These are phyloP conservation scores for Psilocybe mexicana DNA, from an alignment of 1,284 basidiomycete genomes.

Conservation along the genomic window DNA sequence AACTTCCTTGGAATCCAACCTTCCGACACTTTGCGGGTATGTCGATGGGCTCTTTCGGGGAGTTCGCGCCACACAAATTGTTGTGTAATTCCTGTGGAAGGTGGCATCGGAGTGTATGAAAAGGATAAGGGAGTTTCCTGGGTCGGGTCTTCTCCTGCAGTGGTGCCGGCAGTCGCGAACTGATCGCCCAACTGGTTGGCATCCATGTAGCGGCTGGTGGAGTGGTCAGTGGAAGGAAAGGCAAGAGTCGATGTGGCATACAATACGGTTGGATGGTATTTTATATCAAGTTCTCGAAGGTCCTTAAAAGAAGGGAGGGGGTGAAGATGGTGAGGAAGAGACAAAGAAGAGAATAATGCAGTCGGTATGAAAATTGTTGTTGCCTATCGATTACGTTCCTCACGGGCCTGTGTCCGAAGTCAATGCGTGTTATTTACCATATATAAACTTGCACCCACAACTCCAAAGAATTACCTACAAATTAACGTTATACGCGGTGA, in stretches of 20 bases:
- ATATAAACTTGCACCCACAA: constrained; percentile 36
- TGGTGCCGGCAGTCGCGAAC: no score
- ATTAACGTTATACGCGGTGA: constrained; percentile 5
- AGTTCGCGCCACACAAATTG: no score
- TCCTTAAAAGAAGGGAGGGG: background rate
- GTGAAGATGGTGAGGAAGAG: background rate
- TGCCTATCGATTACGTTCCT: constrained; percentile 19
- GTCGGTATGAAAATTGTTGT: constrained; percentile 13
- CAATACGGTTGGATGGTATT: background rate
- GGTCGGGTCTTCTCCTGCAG: no score
- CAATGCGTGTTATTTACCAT: constrained; percentile 37
- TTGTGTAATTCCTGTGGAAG: no score
- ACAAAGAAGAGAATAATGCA: constrained; percentile 18
- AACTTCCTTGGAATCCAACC: constrained; percentile 28
- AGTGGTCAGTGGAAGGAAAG: background rate
- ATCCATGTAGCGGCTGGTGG: background rate
- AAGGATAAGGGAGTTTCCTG: no score
- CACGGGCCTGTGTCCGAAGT: constrained; percentile 20
- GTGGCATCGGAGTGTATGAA: no score
- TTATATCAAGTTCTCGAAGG: background rate
- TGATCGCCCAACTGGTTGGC: background rate
- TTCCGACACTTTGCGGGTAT: background rate
- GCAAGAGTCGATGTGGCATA: background rate
- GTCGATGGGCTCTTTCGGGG: background rate
- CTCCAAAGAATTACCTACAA: constrained; percentile 33